Conservation (phyloP, 805 yeast genomes). For the Barnettozyma salicaria region DNA sequence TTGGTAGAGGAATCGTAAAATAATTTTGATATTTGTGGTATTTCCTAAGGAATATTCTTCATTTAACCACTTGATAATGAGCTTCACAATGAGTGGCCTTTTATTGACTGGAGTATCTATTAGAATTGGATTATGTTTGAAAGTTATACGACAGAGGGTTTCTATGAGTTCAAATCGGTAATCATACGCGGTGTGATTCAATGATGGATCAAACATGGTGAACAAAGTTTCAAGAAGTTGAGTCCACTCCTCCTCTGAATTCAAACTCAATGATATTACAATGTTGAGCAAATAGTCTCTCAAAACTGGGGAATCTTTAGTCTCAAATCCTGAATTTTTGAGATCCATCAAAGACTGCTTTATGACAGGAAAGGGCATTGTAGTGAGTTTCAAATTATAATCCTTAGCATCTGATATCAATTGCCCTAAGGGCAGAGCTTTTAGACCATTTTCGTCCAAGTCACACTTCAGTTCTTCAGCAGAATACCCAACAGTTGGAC, state of each 20-base stretch:
- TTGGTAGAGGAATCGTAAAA: slow-evolving; percentile 2
- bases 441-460: too few relatives aligned
- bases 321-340: too few relatives aligned
- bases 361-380: too few relatives aligned
- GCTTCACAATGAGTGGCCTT: neutral
- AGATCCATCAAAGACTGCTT: too few relatives aligned
- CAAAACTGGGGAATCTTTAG: too few relatives aligned
- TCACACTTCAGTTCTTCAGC: too few relatives aligned
- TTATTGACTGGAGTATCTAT: neutral
- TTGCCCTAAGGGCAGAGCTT: too few relatives aligned
- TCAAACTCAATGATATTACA: neutral
- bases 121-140: neutral
- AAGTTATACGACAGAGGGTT: neutral
- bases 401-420: too few relatives aligned
- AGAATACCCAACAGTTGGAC: too few relatives aligned
- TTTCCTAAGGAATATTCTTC: neutral
- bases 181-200: neutral
- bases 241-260: neutral
- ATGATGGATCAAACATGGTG: neutral
- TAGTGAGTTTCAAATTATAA: too few relatives aligned
- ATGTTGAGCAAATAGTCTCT: too few relatives aligned
- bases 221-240: neutral
- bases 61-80: neutral
- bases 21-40: neutral
- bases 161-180: slow-evolving; percentile 2